phyloP scores from a whole-genome alignment of 495 filamentous ascomycete species.

The Aspergillus hancockii region DNA sequence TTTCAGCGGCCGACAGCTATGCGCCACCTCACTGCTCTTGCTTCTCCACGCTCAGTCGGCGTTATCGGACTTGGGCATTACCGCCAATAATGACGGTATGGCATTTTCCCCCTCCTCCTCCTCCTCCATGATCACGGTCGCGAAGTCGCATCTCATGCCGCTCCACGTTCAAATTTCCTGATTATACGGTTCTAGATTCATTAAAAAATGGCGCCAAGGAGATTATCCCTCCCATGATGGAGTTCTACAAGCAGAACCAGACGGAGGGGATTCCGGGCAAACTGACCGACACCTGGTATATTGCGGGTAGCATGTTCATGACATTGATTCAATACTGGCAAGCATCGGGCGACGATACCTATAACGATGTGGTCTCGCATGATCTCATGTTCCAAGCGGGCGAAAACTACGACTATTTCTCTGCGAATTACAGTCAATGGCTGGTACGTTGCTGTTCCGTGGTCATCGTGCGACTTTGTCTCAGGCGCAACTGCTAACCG shows the following conservation, averaged over 20 bases:
- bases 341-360: slow-evolving; percentile 47
- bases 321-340: slow-evolving; percentile 51
- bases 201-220: slow-evolving; percentile 21
- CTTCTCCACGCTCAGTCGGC: background rate
- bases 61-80: background rate
- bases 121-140: background rate
- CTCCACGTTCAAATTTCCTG: background rate
- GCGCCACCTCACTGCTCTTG: background rate
- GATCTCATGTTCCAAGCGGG: slow-evolving; percentile 46
- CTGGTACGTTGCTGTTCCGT: slow-evolving; percentile 13
- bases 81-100: slow-evolving; percentile 1
- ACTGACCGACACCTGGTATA: slow-evolving; percentile 44
- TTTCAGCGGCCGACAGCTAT: background rate
- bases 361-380: slow-evolving; percentile 43
- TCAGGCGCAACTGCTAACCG: background rate
- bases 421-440: slow-evolving; percentile 30
- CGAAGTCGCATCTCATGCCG: background rate
- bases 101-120: background rate
- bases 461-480: background rate
- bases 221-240: slow-evolving; percentile 41
- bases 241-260: slow-evolving; percentile 47
- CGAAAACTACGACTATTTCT: slow-evolving; percentile 42
- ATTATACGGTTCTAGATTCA: slow-evolving; percentile 13
- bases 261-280: slow-evolving; percentile 38
- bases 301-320: slow-evolving; percentile 50